These are phyloP conservation scores for Priceomyces medius DNA, from an alignment of 805 yeast genomes.

Conservation along the genomic window DNA sequence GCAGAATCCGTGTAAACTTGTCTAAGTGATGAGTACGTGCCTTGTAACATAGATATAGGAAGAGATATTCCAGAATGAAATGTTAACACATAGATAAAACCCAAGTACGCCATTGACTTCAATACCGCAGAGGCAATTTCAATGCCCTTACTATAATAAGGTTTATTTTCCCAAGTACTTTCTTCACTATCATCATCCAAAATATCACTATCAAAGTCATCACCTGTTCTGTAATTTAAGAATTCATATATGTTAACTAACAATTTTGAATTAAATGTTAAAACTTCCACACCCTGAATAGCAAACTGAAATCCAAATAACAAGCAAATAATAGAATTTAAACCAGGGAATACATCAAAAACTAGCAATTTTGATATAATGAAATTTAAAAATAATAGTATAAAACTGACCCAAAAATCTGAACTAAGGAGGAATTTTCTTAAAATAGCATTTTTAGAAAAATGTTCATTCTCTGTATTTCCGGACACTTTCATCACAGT, in stretches of 20 bases:
- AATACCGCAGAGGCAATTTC: slow-evolving; percentile 51
- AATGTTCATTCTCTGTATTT: slow-evolving; percentile 15
- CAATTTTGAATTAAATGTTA: slow-evolving; percentile 47
- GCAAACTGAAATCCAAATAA: slow-evolving; percentile 78
- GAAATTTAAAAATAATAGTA: slow-evolving; percentile 52
- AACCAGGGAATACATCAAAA: slow-evolving; percentile 52
- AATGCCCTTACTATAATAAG: slow-evolving; percentile 54
- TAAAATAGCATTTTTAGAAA: slow-evolving; percentile 25
- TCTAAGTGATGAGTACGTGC: slow-evolving; percentile 41
- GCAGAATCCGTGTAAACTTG: slow-evolving; percentile 31
- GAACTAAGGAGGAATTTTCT: slow-evolving; percentile 33
- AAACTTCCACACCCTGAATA: slow-evolving; percentile 54
- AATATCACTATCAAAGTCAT: slow-evolving; percentile 12
- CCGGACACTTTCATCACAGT: slow-evolving; percentile 29
- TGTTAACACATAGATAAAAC: slow-evolving; percentile 34
- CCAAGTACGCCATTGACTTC: slow-evolving; percentile 27
- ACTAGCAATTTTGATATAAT: slow-evolving; percentile 53
- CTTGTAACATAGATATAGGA: slow-evolving; percentile 44
- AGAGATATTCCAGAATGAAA: slow-evolving; percentile 29
- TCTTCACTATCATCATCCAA: slow-evolving; percentile 46
- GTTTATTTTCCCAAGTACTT: slow-evolving; percentile 71
- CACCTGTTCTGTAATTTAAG: slow-evolving; percentile 40
- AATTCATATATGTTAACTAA: slow-evolving; percentile 58
- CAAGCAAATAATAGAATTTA: slow-evolving; percentile 55
- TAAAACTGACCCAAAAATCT: slow-evolving; percentile 42